Evolutionary conservation across 2,329 filamentous ascomycete genomes (phyloP).

Genomic region (Colletotrichum tropicicola): DNA sequence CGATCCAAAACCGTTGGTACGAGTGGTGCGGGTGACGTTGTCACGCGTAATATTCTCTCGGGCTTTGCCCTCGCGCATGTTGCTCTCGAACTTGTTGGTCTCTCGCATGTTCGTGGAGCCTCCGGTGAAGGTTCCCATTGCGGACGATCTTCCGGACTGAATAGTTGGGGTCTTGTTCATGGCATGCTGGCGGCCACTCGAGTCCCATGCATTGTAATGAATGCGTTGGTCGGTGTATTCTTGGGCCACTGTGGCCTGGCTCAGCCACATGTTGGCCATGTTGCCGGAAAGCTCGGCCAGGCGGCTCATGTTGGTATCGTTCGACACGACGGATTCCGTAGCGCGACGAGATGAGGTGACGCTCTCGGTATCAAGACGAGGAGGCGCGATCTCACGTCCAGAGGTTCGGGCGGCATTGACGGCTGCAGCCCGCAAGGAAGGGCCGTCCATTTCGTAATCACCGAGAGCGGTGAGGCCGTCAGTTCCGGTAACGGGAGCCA

Average conservation of each 20-base stretch:
- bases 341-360: not conserved
- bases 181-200: slow-evolving; percentile 34
- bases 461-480: not conserved
- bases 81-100: too few relatives aligned
- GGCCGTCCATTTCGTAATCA: not conserved
- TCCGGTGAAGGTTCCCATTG: too few relatives aligned
- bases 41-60: not conserved
- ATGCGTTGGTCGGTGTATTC: not conserved
- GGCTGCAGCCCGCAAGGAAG: not conserved
- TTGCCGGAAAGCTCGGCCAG: not conserved
- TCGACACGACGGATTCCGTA: not conserved
- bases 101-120: too few relatives aligned
- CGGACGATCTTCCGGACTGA: not conserved
- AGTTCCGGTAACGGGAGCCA: slow-evolving; percentile 15
- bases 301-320: not conserved
- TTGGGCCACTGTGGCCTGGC: not conserved
- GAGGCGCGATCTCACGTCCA: not conserved
- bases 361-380: not conserved
- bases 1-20: not conserved
- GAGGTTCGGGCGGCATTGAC: not conserved
- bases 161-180: slow-evolving; percentile 35
- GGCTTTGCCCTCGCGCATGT: not conserved
- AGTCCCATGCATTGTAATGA: slow-evolving; percentile 39
- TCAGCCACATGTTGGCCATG: slow-evolving; percentile 1
- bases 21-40: not conserved